Conservation (phyloP, 108 stramenopile genomes). For the Epithemia pelagica region DNA sequence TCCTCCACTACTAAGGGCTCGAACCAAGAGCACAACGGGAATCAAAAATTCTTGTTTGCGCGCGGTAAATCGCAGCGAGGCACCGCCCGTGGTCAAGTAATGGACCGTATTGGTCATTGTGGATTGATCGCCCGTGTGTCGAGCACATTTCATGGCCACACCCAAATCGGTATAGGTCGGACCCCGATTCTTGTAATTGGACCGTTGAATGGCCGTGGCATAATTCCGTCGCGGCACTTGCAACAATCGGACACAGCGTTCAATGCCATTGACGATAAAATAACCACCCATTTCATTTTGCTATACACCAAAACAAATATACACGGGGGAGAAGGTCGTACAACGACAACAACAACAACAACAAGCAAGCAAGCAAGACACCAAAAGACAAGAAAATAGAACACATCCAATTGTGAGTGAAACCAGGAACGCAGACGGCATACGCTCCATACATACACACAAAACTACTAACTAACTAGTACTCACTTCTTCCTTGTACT, state of each 20-base stretch:
- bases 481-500: slow-evolving; percentile 63
- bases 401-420: no score
- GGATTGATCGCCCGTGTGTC: slow-evolving; percentile 79
- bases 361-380: no score
- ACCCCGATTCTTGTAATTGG: slow-evolving; percentile 91
- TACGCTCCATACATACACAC: no score
- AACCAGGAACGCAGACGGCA: no score
- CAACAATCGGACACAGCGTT: slow-evolving; percentile 90
- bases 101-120: slow-evolving; percentile 93
- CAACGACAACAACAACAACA: neutral
- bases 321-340: slow-evolving; percentile 6
- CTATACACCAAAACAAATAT: slow-evolving; percentile 25
- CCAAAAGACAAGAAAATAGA: neutral
- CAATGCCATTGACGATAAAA: slow-evolving; percentile 95
- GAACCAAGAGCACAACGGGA: slow-evolving; percentile 84
- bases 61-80: slow-evolving; percentile 82
- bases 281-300: slow-evolving; percentile 95
- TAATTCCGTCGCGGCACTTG: slow-evolving; percentile 92
- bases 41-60: slow-evolving; percentile 94
- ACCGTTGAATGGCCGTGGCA: slow-evolving; percentile 83
- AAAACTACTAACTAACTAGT: no score
- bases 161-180: slow-evolving; percentile 76
- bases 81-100: slow-evolving; percentile 92
- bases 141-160: slow-evolving; percentile 77
- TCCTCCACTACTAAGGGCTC: slow-evolving; percentile 65